Base-by-base conservation (phyloP, 441 rosid genomes). In the Biscutella laevigata region DNA sequence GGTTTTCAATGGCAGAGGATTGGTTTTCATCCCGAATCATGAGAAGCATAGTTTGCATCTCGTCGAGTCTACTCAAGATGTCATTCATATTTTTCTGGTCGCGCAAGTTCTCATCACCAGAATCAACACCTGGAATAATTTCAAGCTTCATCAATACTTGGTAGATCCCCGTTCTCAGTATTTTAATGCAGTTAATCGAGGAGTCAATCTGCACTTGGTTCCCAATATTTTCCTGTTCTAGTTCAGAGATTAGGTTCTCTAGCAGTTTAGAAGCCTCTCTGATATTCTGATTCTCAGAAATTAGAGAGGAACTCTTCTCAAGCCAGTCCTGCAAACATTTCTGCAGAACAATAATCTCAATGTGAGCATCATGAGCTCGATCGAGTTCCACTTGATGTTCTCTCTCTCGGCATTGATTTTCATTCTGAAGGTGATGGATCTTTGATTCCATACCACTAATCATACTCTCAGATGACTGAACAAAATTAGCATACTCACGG, bases 311-410 rank as follows among this genome's bases (percentile, higher is more conserved):
- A 33, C 76, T 79, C 49, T 71, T 78, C 66, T 77, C 85, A 66
- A 79, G 79, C 67, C 83, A 71, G 45, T 82, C 92, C 67, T 73
- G 73, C 17, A 81, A 52, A 62, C 74, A 82, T 70, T 75, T 74
- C 71, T 79, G 83, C 77, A 81, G 76, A 71, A 86, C 62, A 53
- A 86, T 79, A 67, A 75, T 77, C 67, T 86, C 85, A 37, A 78
- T 59, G 69, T 84, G 69, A 49, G 82, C 74, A 73, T 44, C 70
- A 48, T 79, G 59, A 53, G 70, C 77, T 55, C 77, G 77, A 66
- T 88, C 83, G 27, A 76, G 71, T 57, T 83, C 94, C 55, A 72
- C 79, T 56, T 84, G 82, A 64, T 68, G 73, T 56, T 67, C 82
- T 68, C 74, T 77, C 78, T 72, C 80, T 67, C 64, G 56, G 77